Base-by-base conservation (phyloP, 139 green algal genomes). In the Chlorokybus atmophyticus region DNA sequence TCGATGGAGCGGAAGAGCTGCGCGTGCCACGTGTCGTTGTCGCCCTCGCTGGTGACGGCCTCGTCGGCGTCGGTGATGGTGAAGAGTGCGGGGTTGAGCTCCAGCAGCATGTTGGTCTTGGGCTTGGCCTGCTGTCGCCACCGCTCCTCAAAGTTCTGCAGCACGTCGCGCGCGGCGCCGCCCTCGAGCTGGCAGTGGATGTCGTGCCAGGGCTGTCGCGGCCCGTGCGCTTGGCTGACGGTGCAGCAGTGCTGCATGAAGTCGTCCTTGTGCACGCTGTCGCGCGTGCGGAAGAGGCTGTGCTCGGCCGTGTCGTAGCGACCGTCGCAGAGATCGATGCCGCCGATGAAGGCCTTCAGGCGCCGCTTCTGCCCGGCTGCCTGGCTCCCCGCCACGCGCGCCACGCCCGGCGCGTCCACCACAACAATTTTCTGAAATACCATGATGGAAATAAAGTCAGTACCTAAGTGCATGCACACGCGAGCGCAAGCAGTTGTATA, bases 131-230 rank as follows among this genome's bases (percentile, higher is more conserved):
- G 63, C 53, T 50, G 27, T 39, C 24, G 41, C 67, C 67, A 75
- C 28, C 61, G 40, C 60, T 78, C 56, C 38, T 77, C 57, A 28
- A 81, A 83, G 60, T 83, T 81, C 52, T 53, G 29, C 24, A 76
- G 47, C 35, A 83, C 55, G 32, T 85, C 79, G 50, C 56, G 64
- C 10, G 69, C 79, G 0, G 57, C 49, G 7, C 73, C 66, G 2
- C 79, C 79, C 54, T 76, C 59, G 28, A 85, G 28, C 6, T 52
- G 51, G 40, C 58, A 63, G 50, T 85, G 77, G 47, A 82, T 76
- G 71, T 85, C 79, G 41, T 85, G 76, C 75, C 79, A 83, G 2
- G 79, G 77, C 62, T 85, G 39, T 21, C 71, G 56, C 0, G 68
- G 66, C 2, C 67, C 65, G 14, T 68, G 32, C 38, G 3, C 27